Evolutionary conservation across 2,329 filamentous ascomycete genomes (phyloP).

Genomic region (Helminthosporium solani): DNA sequence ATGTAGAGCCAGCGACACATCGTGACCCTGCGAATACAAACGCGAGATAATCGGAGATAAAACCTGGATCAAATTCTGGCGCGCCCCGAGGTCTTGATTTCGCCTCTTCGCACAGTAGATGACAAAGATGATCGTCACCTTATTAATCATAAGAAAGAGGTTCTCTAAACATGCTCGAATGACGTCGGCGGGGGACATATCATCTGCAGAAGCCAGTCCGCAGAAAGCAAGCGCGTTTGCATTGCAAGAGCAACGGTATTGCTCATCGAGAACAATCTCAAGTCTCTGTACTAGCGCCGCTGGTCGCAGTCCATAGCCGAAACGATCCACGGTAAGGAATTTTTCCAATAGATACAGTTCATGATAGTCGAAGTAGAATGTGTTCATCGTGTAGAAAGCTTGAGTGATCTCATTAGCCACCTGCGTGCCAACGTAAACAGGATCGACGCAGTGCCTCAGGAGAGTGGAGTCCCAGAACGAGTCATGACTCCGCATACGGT

Average conservation of each 20-base stretch:
- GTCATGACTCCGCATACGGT: not conserved
- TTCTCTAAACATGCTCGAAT: not conserved
- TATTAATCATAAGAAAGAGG: not conserved
- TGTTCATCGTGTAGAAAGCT: not conserved
- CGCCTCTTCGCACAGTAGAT: not conserved
- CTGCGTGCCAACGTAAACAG: not conserved
- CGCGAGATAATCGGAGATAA: not conserved
- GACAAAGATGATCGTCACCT: not conserved
- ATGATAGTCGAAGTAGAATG: constrained; percentile 6
- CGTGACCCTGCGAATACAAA: not conserved
- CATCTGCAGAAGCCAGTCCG: not conserved
- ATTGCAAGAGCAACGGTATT: not conserved
- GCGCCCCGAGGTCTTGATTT: not conserved
- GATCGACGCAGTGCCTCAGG: constrained; percentile 1
- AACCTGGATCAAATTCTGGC: not conserved
- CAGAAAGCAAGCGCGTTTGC: not conserved
- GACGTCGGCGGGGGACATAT: not conserved
- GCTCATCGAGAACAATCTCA: constrained; percentile 2
- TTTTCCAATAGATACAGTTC: constrained; percentile 6
- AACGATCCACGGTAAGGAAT: constrained; percentile 4
- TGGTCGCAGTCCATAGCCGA: not conserved
- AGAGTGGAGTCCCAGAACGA: constrained; percentile 1
- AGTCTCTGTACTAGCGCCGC: not conserved
- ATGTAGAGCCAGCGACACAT: not conserved
- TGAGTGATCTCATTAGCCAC: constrained; percentile 2